Percentiles rank a stretch among this genome's conserved stretches.
Conservation (phyloP, 352 stramenopile species). For the Saprolegnia parasitica region DNA sequence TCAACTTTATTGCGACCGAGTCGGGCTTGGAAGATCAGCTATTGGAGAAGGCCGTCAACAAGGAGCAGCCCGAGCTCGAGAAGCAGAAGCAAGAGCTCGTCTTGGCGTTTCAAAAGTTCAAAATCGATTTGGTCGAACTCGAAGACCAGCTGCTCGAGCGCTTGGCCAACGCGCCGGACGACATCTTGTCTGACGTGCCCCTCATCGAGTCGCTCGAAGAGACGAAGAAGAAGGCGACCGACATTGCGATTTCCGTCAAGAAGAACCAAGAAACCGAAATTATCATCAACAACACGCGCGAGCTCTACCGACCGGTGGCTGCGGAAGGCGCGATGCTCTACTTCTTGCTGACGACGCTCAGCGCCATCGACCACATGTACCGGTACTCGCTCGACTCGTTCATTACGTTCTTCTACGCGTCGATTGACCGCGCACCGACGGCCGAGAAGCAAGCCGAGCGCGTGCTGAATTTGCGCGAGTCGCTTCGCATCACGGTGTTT, state of each 20-base stretch:
- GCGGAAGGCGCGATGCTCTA: constrained; percentile 96
- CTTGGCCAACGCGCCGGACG: constrained; percentile 93
- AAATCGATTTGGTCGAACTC: constrained; percentile 95
- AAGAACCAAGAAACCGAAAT: constrained; percentile 93
- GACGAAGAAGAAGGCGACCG: constrained; percentile 94
- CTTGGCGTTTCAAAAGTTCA: constrained; percentile 91
- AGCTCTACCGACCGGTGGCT: constrained; percentile 92
- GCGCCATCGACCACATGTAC: constrained; percentile 97
- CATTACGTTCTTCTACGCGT: constrained; percentile 96
- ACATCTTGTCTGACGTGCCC: constrained; percentile 95
- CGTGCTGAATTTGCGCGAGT: constrained; percentile 91
- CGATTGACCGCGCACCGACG: constrained; percentile 82
- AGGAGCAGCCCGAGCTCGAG: constrained; percentile 93
- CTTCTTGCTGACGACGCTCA: constrained; percentile 95
- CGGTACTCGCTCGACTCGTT: constrained; percentile 97
- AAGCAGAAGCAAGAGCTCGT: constrained; percentile 92
- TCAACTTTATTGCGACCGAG: constrained; percentile 98
- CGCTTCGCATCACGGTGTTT: constrained; percentile 94
- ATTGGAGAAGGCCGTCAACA: constrained; percentile 93
- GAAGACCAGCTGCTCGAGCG: constrained; percentile 95
- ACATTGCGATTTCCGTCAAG: constrained; percentile 94
- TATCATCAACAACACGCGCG: constrained; percentile 92
- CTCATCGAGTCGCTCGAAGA: constrained; percentile 95
- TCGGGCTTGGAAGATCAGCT: constrained; percentile 94
- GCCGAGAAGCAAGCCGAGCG: constrained; percentile 88